Evolutionary conservation across 2,329 filamentous ascomycete genomes (phyloP).

Genomic region (Fusarium veterinarium): DNA sequence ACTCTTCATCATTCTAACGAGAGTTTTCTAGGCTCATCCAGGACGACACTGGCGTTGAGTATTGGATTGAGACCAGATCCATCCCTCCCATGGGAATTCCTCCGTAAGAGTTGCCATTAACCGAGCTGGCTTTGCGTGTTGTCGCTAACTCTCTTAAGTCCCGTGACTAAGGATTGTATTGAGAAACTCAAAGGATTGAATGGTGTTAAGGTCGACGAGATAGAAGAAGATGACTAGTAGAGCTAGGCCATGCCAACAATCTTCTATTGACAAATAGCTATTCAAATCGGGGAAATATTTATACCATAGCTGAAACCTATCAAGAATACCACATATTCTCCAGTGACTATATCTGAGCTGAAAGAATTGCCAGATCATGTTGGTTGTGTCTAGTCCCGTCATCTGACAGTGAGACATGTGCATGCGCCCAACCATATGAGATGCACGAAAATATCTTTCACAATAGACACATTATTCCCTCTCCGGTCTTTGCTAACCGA

Average conservation of each 20-base stretch:
- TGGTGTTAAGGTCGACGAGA: neutral
- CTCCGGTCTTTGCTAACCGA: neutral
- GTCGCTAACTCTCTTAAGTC: neutral
- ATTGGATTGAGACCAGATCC: neutral
- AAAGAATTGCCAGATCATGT: neutral
- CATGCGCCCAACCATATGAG: accelerated
- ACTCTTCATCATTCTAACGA: accelerated
- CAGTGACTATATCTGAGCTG: too few species aligned
- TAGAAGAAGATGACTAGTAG: neutral
- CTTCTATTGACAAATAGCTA: accelerated
- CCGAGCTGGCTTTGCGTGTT: accelerated
- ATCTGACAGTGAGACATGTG: neutral
- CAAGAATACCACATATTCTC: neutral
- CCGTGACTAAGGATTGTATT: neutral
- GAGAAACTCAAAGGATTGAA: neutral
- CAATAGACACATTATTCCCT: accelerated
- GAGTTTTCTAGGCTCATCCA: neutral
- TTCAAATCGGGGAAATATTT: neutral
- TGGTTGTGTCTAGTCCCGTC: neutral
- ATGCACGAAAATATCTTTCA: accelerated
- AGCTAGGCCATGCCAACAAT: too few species aligned
- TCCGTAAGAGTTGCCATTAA: neutral
- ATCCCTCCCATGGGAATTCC: neutral
- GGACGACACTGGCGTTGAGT: neutral
- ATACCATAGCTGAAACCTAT: neutral